phyloP scores from a whole-genome alignment of 1,284 basidiomycete genomes.

The Leccinum griseonigrum region DNA sequence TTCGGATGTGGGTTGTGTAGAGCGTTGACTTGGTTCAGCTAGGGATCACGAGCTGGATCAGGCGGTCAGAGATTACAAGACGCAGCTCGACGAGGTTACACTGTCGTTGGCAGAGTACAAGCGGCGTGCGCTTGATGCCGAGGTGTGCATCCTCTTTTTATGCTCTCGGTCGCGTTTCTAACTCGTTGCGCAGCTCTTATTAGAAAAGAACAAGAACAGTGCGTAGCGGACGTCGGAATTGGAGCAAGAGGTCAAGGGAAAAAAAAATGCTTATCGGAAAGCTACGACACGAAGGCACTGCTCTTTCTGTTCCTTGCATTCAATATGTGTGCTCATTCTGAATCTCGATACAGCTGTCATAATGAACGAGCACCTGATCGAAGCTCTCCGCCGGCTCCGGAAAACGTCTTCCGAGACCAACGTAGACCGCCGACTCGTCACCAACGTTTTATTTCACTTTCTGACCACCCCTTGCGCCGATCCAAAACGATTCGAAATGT shows the following conservation, averaged over 20 bases:
- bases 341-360: constrained; percentile 68
- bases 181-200: constrained; percentile 45
- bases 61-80: constrained; percentile 80
- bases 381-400: constrained; percentile 90
- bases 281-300: constrained; percentile 81
- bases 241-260: constrained; percentile 88
- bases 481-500: constrained; percentile 96
- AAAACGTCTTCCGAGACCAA: constrained; percentile 84
- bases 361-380: constrained; percentile 96
- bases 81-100: constrained; percentile 68
- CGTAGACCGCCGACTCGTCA: constrained; percentile 92
- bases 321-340: constrained; percentile 34
- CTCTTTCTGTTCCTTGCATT: background rate
- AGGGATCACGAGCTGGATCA: constrained; percentile 77
- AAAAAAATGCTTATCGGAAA: constrained; percentile 92
- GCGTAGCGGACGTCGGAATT: constrained; percentile 66
- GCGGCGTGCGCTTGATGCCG: constrained; percentile 80
- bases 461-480: constrained; percentile 89
- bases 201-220: constrained; percentile 74
- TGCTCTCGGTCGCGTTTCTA: constrained; percentile 1
- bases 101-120: constrained; percentile 83
- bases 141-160: constrained; percentile 48
- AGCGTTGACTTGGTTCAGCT: constrained; percentile 27
- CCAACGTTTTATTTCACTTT: constrained; percentile 93
- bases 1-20: background rate